phyloP scores from a whole-genome alignment of 352 stramenopile genomes.

The Globisporangium iwayamae region DNA sequence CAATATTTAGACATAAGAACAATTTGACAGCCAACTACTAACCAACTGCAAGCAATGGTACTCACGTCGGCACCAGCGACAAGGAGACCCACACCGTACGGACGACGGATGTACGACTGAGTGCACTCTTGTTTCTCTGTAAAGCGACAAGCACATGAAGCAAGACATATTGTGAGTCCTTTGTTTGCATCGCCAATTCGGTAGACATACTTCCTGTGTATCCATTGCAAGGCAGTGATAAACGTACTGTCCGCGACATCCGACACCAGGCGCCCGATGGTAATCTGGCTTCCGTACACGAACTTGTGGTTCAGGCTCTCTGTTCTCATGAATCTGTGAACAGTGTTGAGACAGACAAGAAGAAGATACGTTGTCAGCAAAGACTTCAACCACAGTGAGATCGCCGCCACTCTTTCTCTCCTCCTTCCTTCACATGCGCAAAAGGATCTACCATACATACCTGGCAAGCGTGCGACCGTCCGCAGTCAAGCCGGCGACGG shows the following conservation, averaged over 20 bases:
- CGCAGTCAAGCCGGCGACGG: constrained; percentile 96
- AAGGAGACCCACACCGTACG: constrained; percentile 98
- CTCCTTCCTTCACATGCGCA: constrained; percentile 1
- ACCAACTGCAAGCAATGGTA: constrained; percentile 4
- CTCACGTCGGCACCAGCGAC: constrained; percentile 90
- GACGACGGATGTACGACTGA: constrained; percentile 98
- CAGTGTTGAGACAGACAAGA: neutral
- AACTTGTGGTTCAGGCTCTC: constrained; percentile 99
- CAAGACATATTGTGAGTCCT: neutral
- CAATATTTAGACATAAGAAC: constrained; percentile 11
- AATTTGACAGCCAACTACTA: neutral
- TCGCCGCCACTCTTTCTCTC: neutral
- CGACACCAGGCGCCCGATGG: constrained; percentile 91
- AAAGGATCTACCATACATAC: constrained; percentile 14
- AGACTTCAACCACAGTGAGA: neutral
- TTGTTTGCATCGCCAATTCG: neutral
- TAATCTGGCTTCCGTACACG: constrained; percentile 95
- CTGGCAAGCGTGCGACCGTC: constrained; percentile 94
- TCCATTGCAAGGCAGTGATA: neutral
- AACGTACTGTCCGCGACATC: constrained; percentile 94
- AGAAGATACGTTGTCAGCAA: constrained; percentile 5
- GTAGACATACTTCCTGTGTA: neutral
- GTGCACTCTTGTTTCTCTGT: constrained; percentile 97
- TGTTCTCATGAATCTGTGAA: constrained; percentile 91
- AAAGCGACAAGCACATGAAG: neutral